phyloP scores from a whole-genome alignment of 2,329 filamentous ascomycete genomes.

The Colletotrichum sp. region DNA sequence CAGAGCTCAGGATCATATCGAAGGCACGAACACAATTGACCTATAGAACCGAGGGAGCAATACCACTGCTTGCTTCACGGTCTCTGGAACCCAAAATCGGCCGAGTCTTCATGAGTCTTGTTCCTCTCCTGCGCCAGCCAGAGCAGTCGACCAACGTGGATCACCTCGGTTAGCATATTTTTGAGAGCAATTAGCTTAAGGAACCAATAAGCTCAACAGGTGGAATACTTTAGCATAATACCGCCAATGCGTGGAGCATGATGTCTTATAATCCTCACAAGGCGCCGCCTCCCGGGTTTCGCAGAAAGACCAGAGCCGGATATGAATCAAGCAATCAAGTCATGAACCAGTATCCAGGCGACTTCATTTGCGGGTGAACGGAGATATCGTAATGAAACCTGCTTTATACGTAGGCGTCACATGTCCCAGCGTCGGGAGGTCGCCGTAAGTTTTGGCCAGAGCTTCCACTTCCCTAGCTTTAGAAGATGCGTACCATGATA shows the following conservation, averaged over 20 bases:
- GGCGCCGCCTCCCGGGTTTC: background rate
- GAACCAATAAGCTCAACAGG: no score
- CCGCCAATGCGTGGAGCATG: fast-evolving
- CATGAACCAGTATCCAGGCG: no score
- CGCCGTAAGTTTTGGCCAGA: background rate
- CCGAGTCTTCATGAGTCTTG: background rate
- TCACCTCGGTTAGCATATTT: background rate
- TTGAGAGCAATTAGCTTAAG: no score
- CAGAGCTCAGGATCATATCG: background rate
- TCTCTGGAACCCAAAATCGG: background rate
- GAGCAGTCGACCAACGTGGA: background rate
- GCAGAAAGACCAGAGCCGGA: fast-evolving
- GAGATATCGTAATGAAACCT: no score
- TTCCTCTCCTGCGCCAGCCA: no score
- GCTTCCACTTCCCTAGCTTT: fast-evolving
- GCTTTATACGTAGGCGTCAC: background rate
- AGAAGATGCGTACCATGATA: fast-evolving
- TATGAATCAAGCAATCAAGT: background rate
- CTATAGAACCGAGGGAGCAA: background rate
- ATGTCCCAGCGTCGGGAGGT: fast-evolving
- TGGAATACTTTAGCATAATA: background rate
- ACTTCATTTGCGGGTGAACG: no score
- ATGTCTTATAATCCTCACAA: background rate
- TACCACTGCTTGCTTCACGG: fast-evolving
- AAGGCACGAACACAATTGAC: background rate